These are phyloP conservation scores for Lasiodiplodia gonubiensis DNA, from an alignment of 2,329 filamentous ascomycete genomes.

Conservation along the genomic window DNA sequence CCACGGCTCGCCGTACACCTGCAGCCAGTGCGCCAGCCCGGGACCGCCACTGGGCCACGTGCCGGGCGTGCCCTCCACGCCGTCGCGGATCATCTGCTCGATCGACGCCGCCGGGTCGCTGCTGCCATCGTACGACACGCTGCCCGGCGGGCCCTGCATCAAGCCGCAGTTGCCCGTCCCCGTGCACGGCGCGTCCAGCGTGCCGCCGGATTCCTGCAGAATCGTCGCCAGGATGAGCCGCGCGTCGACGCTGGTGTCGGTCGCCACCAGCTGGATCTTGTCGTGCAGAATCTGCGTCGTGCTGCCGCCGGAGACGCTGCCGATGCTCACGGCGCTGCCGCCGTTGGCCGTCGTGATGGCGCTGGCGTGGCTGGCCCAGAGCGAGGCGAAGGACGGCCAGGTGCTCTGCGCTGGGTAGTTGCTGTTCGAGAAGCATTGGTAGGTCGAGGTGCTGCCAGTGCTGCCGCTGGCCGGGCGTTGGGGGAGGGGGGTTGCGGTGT, in stretches of 20 bases:
- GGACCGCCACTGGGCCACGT: conserved; percentile 27
- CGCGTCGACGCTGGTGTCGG: conserved; percentile 30
- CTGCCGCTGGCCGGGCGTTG: not conserved
- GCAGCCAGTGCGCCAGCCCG: conserved; percentile 27
- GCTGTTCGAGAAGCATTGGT: conserved; percentile 1
- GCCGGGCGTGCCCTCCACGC: conserved; percentile 29
- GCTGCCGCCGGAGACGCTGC: not conserved
- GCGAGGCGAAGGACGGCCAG: conserved; percentile 16
- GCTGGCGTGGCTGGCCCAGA: not conserved
- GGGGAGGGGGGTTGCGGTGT: not conserved
- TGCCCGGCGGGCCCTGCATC: conserved; percentile 31
- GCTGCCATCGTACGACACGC: conserved; percentile 26
- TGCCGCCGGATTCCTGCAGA: conserved; percentile 33
- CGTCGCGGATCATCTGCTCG: conserved; percentile 33
- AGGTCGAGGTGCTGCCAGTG: conserved; percentile 2
- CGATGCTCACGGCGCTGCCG: not conserved
- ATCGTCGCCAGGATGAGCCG: conserved; percentile 34
- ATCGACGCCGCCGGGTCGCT: conserved; percentile 29
- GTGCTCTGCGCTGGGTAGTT: not conserved
- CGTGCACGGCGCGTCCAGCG: conserved; percentile 31
- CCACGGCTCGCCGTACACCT: conserved; percentile 27
- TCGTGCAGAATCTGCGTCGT: not conserved
- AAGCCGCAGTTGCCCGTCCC: conserved; percentile 32
- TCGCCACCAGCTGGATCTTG: conserved; percentile 29
- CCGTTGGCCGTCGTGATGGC: not conserved